A percentile compares a stretch with the other conserved stretches of the same genome.
Conservation (phyloP, 768 basidiomycete genomes). For the Mycena leptocephala region DNA sequence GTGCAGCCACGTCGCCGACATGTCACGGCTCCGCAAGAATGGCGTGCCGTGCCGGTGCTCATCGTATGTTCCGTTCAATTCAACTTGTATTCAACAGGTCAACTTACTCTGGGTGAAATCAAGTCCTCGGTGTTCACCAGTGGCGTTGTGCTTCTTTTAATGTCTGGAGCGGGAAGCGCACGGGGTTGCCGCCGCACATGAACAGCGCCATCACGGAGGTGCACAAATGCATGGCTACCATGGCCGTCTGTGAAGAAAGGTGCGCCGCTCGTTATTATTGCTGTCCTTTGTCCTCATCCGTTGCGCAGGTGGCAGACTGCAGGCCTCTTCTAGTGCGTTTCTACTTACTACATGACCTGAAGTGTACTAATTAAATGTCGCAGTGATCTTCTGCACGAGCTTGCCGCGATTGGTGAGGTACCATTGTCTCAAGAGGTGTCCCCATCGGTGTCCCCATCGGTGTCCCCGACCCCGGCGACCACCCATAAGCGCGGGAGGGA, state of each 20-base stretch:
- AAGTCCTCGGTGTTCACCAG: conserved; percentile 55
- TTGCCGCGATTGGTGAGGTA: not conserved
- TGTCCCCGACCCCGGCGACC: no score
- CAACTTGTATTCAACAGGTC: not conserved
- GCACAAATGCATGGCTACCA: conserved; percentile 68
- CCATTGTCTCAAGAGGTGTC: not conserved
- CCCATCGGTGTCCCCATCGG: not conserved
- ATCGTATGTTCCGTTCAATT: conserved; percentile 35
- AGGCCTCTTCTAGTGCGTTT: conserved; percentile 10
- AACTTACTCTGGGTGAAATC: not conserved
- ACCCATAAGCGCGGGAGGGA: not conserved
- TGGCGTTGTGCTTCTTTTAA: conserved; percentile 75
- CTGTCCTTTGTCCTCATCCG: not conserved
- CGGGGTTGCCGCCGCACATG: conserved; percentile 63
- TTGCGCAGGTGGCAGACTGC: conserved; percentile 21
- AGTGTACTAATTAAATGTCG: not conserved
- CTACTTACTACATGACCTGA: not conserved
- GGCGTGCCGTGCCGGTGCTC: conserved; percentile 46
- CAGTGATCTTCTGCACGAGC: not conserved
- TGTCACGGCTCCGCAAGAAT: conserved; percentile 50
- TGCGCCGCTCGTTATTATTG: conserved; percentile 30
- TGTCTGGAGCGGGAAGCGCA: conserved; percentile 74
- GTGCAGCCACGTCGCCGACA: conserved; percentile 79
- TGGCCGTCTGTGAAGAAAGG: conserved; percentile 59
- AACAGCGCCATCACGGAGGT: conserved; percentile 73